Evolutionary conservation across 2,329 filamentous ascomycete genomes (phyloP), one percentile per base, ranked within the genome.

Genomic region (Aspergillus intermedius): DNA sequence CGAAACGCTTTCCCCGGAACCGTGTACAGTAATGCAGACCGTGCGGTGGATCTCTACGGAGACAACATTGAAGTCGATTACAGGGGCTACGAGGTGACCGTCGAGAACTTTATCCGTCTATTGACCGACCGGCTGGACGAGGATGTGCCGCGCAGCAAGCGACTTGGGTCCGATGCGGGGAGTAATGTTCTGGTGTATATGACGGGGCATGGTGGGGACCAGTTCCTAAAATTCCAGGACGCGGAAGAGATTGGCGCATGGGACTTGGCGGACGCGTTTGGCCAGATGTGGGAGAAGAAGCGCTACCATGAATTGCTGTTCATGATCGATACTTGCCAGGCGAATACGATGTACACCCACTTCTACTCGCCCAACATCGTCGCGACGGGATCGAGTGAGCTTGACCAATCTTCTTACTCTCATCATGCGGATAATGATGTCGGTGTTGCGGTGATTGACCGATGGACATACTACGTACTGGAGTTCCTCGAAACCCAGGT

Each of bases 201-300:
- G 93, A 98, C 93, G 1, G 93, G 93, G 0, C 93, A 98, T 62
- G 93, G 93, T 28, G 93, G 93, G 15, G 95, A 97, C 66, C 91
- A 96, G 72, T 98, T 98, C 61, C 73, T 98, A 50, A 98, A 98
- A 69, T 98, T 98, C 63, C 93, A 98, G 69, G 93, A 98, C 60
- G 88, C 90, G 5, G 93, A 98, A 69, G 93, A 98, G 72, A 97
- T 98, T 57, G 91, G 89, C 48, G 90, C 90, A 0, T 96, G 94
- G 67, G 93, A 98, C 72, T 75, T 98, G 49, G 93, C 94, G 4
- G 89, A 98, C 69, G 93, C 93, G 0, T 97, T 98, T 67, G 90
- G 94, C 71, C 91, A 98, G 76, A 98, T 98, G 93, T 96, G 91
- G 88, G 93, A 98, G 78, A 98, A 98, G 82, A 94, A 94, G 75